phyloP scores from a whole-genome alignment of 208 protist species.

The Willaertia magna region DNA sequence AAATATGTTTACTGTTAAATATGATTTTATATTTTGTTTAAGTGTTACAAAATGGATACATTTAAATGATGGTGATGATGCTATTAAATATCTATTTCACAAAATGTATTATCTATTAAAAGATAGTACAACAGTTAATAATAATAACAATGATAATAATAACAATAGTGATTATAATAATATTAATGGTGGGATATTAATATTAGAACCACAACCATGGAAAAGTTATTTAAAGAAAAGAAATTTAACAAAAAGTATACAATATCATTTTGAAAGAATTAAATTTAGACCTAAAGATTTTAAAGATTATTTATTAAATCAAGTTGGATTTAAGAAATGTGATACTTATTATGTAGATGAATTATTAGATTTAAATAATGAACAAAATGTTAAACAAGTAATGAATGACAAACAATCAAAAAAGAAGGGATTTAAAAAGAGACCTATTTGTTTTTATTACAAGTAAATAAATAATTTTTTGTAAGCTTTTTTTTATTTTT shows the following conservation, averaged over 20 bases:
- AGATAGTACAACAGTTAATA: too few species aligned
- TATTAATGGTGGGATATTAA: constrained; percentile 24
- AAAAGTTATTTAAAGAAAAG: constrained; percentile 32
- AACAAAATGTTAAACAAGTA: not conserved
- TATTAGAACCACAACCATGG: constrained; percentile 41
- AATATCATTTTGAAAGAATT: not conserved
- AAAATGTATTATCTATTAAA: constrained; percentile 26
- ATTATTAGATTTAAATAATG: not conserved
- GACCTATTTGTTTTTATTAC: constrained; percentile 1
- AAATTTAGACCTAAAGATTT: constrained; percentile 21
- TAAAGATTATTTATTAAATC: constrained; percentile 15
- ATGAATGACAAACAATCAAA: not conserved
- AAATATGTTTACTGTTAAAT: not conserved
- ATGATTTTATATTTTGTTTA: constrained; percentile 26
- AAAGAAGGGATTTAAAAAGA: constrained; percentile 2
- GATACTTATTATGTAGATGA: not conserved
- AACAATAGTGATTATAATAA: too few species aligned
- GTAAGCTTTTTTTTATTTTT: not conserved
- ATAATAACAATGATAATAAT: too few species aligned
- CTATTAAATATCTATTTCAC: constrained; percentile 29
- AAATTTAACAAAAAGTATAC: not conserved
- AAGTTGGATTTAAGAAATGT: constrained; percentile 12
- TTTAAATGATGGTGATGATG: constrained; percentile 41
- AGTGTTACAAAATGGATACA: constrained; percentile 49
- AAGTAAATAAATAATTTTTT: not conserved